Evolutionary conservation across 2,329 filamentous ascomycete genomes (phyloP), one percentile per base, ranked within the genome.

Genomic region (Nemania abortiva): DNA sequence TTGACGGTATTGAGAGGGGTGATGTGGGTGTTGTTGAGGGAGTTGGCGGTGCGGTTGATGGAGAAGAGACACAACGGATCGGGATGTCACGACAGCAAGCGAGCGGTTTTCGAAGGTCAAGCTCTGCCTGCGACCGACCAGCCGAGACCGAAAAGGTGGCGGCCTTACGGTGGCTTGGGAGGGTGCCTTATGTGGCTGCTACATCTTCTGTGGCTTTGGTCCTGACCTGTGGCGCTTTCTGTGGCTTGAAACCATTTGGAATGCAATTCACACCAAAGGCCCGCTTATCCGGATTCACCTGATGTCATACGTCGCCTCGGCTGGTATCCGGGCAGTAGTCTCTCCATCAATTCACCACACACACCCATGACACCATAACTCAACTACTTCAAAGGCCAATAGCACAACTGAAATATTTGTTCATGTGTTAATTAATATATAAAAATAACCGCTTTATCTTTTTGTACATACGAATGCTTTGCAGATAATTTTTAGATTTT

Each of bases 1-100:
- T 85, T 91, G 87, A 81, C 79, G 81, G 75, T 80, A 77, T 77
- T 80, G 75, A 77, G 78, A 29, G 68, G 64, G 37, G 57, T 55
- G 34, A 58, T 67, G 74, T 75, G 77, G 77, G 78, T 77, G 78
- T 77, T 73, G 78, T 77, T 78, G 55, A 77, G 74, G 75, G 74
- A 77, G 78, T 79, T 78, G 74, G 66, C 71, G 70, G 70, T 73
- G 70, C 55, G 65, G 53, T 53, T 54, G 52, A 53, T 62, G 56
- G 42, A 47, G 39, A 55, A 63, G 64, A 54, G 47, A 20, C 39
- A 65, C 56, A 57, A 45, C 63, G 58, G 58, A 65, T 61, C 58
- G 49, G 24, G 52, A 68, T 65, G 42, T 57, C 47, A 67, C 47
- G 6, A 50, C 18, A 52, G 24, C 52, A 24, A 45, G 55, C 71